These are phyloP conservation scores for Tetratostichococcus sp. DNA, from an alignment of 139 green algal species.

Conservation along the genomic window DNA sequence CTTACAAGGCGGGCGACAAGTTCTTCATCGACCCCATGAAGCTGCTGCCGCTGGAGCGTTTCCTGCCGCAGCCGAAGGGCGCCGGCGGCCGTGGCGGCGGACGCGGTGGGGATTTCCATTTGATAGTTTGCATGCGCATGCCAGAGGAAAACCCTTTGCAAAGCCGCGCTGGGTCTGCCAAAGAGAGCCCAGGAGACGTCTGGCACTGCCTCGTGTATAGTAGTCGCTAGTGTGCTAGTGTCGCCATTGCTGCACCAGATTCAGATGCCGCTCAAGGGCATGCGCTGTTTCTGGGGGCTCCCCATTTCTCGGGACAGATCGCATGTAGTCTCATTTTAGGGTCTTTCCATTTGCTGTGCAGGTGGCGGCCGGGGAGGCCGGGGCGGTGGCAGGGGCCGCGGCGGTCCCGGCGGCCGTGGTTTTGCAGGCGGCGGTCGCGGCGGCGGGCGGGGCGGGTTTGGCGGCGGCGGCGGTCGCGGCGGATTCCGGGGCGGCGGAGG, in stretches of 20 bases:
- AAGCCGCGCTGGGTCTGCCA: no score
- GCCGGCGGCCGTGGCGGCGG: conserved; percentile 35
- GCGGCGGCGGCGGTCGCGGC: conserved; percentile 25
- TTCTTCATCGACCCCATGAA: conserved; percentile 96
- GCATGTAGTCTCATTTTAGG: no score
- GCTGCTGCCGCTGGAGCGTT: conserved; percentile 82
- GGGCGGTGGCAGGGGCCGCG: conserved; percentile 15
- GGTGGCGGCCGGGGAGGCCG: conserved; percentile 18
- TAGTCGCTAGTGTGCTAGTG: no score
- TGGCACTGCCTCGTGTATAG: no score
- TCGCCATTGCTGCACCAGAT: no score
- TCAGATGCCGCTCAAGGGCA: no score
- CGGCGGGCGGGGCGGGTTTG: conserved; percentile 24
- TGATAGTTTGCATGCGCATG: no score
- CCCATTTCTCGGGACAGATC: no score
- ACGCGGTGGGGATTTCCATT: conserved; percentile 11
- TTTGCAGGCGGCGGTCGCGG: conserved; percentile 24
- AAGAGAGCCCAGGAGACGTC: no score
- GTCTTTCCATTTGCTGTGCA: no score
- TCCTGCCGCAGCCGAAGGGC: conserved; percentile 84
- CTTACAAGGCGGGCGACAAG: conserved; percentile 89
- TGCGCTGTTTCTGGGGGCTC: no score
- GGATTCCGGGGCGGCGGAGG: conserved; percentile 14
- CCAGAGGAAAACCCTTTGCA: no score
- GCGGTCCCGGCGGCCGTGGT: conserved; percentile 5